Evolutionary conservation across 768 basidiomycete genomes (phyloP), one percentile per base, ranked within the genome.

Genomic region (Cyclocybe cylindracea): DNA sequence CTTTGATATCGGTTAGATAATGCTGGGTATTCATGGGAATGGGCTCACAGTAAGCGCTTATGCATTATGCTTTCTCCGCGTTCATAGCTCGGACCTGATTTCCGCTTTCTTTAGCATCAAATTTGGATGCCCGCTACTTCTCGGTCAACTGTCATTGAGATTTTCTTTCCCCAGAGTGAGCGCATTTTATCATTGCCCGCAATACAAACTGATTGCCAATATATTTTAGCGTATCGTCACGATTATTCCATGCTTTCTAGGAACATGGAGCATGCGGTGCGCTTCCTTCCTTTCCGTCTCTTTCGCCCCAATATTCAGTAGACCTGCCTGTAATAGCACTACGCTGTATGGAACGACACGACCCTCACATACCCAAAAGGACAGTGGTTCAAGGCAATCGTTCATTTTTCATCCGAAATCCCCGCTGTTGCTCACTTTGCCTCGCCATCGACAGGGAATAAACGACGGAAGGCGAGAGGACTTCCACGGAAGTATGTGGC

Each of bases 1-100:
- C n/a, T 36, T 13, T 39, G 11, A 5, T 18, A 19, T 3, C 36
- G n/a, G 1, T 7, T 41, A 63, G 60, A 46, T 57, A 18, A 64
- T 87, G 58, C 63, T 87, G 39, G 85, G 84, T 33, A 80, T 86
- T 16, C 84, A 86, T 60, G 87, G 86, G 24, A 88, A 86, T 66
- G 86, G 86, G 36, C 71, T 91, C 8, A 86, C 87, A 45, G 72
- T 73, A 57, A 53, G 58, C 59, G 11, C 18, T 19, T 19, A 29
- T 46, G 8, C 18, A 11, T 19, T 19, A 29, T 46, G 8, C 18
- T 18, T 32, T 7, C 24, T 3, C 5, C 24, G 3, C 32, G 42
- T 9, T 14, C 13, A 13, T 9, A 33, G 35, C 7, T 35, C 4
- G 40, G 29, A 16, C 5, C 3, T 33, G n/a, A 7, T 13, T 41